Base-by-base conservation (phyloP, 2,329 filamentous ascomycete genomes). In the Monilinia laxa region DNA sequence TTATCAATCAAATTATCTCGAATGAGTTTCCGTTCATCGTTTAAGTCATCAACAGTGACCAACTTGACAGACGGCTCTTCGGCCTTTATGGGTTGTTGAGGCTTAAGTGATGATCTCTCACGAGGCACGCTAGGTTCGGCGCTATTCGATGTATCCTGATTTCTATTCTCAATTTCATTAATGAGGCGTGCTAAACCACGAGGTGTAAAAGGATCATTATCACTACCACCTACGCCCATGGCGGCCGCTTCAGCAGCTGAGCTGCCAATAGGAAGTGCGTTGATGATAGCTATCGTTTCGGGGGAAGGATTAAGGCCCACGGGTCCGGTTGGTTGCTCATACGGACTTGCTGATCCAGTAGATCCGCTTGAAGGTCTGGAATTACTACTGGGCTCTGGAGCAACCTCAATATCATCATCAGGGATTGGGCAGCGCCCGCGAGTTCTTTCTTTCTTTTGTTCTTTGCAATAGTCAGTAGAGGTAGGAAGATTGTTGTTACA, bases 1-100 rank as follows among this genome's bases (percentile, higher is more conserved):
- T 92, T 90, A 73, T 97, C 93, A 68, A 98, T 93, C 65, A 98
- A 79, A 66, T 91, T 89, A 25, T 86, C 83, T 51, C 92, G 87
- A 52, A 98, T 81, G n/a, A 83, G 84, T 5, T 84, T 82, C 56
- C 95, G 88, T 76, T 91, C 85, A 45, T 85, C 85, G 69, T 97
- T 91, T 9, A 99, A 82, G 70, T 93, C 90, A 67, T 97, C 91
- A 67, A 93, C 83, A 0, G 90, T 90, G 42, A 87, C 77, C 66
- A 69, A 73, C 54, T 72, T 70, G 40, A 23, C 59, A 55, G 38
- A 10, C 2, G 52, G 57, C 54, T 64, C 64, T n/a, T 69, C 62
- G 23, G 49, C 40, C n/a, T 67, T 52, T n/a, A 56, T 11, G 51
- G 67, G 23, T 40, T 64, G 65, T 16, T 51, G 63, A 9, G 69